Evolutionary conservation across 257 asterid species (phyloP), one percentile per base, ranked within the genome.

Genomic region (Salvia miltiorrhiza): DNA sequence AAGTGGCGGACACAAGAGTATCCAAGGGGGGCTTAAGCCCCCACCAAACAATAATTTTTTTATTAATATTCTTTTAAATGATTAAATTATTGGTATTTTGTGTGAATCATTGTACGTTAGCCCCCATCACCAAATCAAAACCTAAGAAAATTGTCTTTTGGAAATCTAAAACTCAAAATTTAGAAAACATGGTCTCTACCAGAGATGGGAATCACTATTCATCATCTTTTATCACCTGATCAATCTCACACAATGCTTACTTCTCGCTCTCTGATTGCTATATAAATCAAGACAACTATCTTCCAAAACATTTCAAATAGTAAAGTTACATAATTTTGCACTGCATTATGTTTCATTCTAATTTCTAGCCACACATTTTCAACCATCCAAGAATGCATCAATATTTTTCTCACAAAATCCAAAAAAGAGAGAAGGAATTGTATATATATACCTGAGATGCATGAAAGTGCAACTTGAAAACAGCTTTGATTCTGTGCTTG

Each of bases 401-500:
- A 39, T 60, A 5, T 45, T 12, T n/a, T 45, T 63, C 26, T 43
- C 40, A 32, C 63, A 49, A 49, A 19, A 49, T 7, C 28, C 23
- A 16, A 16, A 47, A 16, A 16, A 47, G 9, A 1, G 12, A 8
- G n/a, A n/a, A n/a, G n/a, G n/a, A n/a, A n/a, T 32, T 44, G 16
- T 9, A 72, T 8, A 7, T 32, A 23, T 33, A 35, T 69, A 94
- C 99, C 97, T 88, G 92, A 86, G 97, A 81, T 67, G 96, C 99
- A 87, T 88, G 97, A 76, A 91, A 94, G 71, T 87, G 95, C 84
- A 94, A 73, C 84, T 84, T 91, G 96, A 91, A 91, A 50, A 81
- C 93, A 71, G 81, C 88, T 78, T 81, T 94, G 84, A 94, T 66
- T 84, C 78, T 94, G 86, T 85, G 85, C 86, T 86, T 94, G 26